Conservation (phyloP, 805 yeast species). For the Candida chauliodis region DNA sequence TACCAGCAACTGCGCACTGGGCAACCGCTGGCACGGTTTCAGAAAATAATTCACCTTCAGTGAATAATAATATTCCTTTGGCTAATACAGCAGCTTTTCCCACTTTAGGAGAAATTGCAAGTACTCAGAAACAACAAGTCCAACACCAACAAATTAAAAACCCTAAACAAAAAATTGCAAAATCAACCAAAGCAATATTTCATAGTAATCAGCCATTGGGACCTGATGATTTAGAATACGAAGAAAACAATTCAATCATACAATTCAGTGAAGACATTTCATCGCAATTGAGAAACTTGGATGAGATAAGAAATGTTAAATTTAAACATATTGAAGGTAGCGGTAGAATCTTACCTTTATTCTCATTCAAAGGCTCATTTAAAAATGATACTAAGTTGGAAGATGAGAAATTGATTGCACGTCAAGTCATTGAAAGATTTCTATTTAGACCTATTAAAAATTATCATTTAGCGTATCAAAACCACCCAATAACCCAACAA, state of each 20-base stretch:
- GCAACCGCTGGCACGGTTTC: conserved; percentile 19
- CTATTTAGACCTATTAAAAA: conserved; percentile 41
- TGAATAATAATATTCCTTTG: conserved; percentile 30
- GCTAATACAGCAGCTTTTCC: conserved; percentile 57
- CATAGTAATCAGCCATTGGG: conserved; percentile 21
- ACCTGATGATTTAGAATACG: conserved; percentile 48
- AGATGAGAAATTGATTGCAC: conserved; percentile 34
- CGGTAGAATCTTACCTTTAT: conserved; percentile 39
- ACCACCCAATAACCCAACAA: conserved; percentile 38
- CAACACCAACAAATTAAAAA: conserved; percentile 27
- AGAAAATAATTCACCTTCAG: conserved; percentile 34
- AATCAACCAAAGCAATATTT: conserved; percentile 22
- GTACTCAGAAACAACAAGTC: conserved; percentile 34
- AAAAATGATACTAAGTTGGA: conserved; percentile 31
- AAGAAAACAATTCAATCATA: conserved; percentile 40
- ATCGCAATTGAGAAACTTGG: conserved; percentile 35
- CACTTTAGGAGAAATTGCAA: conserved; percentile 48
- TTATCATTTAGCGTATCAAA: conserved; percentile 43
- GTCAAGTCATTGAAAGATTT: conserved; percentile 39
- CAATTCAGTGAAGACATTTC: conserved; percentile 48
- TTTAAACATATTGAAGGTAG: conserved; percentile 19
- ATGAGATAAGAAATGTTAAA: conserved; percentile 22
- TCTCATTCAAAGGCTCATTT: conserved; percentile 39
- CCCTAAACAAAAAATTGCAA: conserved; percentile 22
- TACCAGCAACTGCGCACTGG: conserved; percentile 77